These are phyloP conservation scores for Pythium dissotocum DNA, from an alignment of 352 stramenopile species.

Conservation along the genomic window DNA sequence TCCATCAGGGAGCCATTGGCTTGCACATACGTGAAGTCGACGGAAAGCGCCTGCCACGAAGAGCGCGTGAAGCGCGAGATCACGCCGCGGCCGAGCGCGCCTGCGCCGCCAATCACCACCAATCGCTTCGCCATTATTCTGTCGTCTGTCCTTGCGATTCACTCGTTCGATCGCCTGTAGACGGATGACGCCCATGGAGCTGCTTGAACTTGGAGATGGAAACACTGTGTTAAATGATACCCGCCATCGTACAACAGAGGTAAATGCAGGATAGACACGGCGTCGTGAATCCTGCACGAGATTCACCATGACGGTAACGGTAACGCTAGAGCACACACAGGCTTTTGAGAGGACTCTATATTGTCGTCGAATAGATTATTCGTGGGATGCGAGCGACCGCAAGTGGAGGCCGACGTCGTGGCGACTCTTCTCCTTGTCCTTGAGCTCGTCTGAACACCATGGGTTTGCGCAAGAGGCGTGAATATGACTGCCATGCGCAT, in stretches of 20 bases:
- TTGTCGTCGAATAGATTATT: background rate
- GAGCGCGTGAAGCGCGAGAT: slow-evolving; percentile 57
- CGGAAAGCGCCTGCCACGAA: slow-evolving; percentile 68
- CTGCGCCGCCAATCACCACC: slow-evolving; percentile 75
- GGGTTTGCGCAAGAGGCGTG: background rate
- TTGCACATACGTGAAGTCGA: slow-evolving; percentile 59
- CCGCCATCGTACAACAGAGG: background rate
- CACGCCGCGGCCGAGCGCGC: slow-evolving; percentile 71
- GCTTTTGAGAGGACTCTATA: background rate
- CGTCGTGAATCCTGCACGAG: no score
- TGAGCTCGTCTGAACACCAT: slow-evolving; percentile 49
- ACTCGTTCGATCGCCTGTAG: slow-evolving; percentile 1
- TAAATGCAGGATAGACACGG: background rate
- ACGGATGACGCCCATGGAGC: background rate
- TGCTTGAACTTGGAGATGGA: slow-evolving; percentile 24
- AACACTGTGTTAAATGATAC: slow-evolving; percentile 9
- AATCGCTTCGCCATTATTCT: slow-evolving; percentile 52
- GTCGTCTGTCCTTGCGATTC: background rate
- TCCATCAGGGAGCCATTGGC: background rate
- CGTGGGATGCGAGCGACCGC: slow-evolving; percentile 17
- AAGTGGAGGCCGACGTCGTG: slow-evolving; percentile 60
- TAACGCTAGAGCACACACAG: no score
- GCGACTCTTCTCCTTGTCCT: slow-evolving; percentile 60
- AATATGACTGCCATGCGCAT: background rate
- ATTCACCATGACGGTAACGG: no score